Percentiles rank a stretch among this genome's conserved stretches.
Evolutionary conservation across 2,329 filamentous ascomycete genomes (phyloP).

Genomic region (Aspergillus novoparasiticus): DNA sequence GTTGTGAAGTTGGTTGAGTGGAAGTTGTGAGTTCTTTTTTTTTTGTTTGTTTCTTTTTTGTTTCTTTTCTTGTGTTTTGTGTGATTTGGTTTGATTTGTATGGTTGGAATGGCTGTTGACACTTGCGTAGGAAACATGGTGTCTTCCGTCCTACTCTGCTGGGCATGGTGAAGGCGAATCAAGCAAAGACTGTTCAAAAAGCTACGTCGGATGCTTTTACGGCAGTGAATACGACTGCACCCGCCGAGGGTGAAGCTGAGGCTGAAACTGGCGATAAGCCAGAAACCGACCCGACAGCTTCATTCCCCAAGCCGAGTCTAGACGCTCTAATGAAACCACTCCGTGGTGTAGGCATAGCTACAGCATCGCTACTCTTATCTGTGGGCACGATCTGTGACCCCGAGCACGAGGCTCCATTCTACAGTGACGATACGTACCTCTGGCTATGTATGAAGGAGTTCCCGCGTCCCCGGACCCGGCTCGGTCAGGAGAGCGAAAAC

Average conservation of each 20-base stretch:
- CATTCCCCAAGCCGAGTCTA: constrained; percentile 35
- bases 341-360: constrained; percentile 46
- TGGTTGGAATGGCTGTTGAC: background rate
- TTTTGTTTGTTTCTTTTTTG: background rate
- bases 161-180: constrained; percentile 43
- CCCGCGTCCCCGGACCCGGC: constrained; percentile 7
- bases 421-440: constrained; percentile 45
- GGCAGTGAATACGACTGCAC: constrained; percentile 11
- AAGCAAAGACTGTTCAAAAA: constrained; percentile 25
- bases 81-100: constrained; percentile 19
- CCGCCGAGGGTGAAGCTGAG: background rate
- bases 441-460: constrained; percentile 40
- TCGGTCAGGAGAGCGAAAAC: background rate
- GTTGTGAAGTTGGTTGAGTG: constrained; percentile 45
- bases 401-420: constrained; percentile 39
- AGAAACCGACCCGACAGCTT: background rate
- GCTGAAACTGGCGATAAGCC: background rate
- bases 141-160: constrained; percentile 42
- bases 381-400: constrained; percentile 25
- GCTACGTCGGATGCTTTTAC: constrained; percentile 33
- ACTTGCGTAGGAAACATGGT: constrained; percentile 40
- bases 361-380: constrained; percentile 46
- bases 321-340: constrained; percentile 38
- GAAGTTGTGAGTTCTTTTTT: constrained; percentile 42
- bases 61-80: background rate